These are phyloP conservation scores for Pseudevernia furfuracea DNA, from an alignment of 495 filamentous ascomycete genomes.

Conservation along the genomic window DNA sequence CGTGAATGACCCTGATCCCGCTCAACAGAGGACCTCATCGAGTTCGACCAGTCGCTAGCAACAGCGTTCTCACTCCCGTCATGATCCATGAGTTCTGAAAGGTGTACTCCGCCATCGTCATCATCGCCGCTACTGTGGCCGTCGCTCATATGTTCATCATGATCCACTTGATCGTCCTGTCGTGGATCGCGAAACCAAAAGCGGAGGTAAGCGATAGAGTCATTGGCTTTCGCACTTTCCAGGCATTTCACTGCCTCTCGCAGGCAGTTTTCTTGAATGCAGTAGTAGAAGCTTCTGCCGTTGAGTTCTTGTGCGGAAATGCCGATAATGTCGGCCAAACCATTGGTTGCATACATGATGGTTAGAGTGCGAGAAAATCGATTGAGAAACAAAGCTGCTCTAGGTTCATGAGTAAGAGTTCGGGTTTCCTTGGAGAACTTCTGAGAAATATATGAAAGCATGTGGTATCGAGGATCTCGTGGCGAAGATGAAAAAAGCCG, in stretches of 20 bases:
- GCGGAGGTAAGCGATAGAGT: constrained; percentile 88
- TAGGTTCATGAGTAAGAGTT: constrained; percentile 60
- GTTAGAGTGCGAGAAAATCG: constrained; percentile 75
- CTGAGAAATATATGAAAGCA: constrained; percentile 75
- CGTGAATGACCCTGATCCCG: constrained; percentile 3
- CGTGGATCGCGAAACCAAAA: constrained; percentile 78
- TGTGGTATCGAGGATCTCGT: constrained; percentile 80
- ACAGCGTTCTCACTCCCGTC: constrained; percentile 23
- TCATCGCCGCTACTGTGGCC: constrained; percentile 32
- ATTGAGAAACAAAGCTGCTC: constrained; percentile 80
- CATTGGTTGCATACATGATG: constrained; percentile 80
- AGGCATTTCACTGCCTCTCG: constrained; percentile 67
- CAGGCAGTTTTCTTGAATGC: constrained; percentile 69
- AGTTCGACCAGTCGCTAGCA: constrained; percentile 21
- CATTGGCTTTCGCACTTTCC: constrained; percentile 83
- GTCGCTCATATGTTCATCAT: constrained; percentile 32
- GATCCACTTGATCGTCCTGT: constrained; percentile 33
- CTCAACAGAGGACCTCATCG: constrained; percentile 22
- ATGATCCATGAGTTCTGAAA: constrained; percentile 27
- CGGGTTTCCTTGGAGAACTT: constrained; percentile 66
- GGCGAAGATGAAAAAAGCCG: constrained; percentile 74
- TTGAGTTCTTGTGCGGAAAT: constrained; percentile 56
- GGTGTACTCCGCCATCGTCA: constrained; percentile 34
- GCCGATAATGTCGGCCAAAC: constrained; percentile 64
- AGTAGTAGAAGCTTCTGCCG: constrained; percentile 72